Conservation (phyloP, 2,329 filamentous ascomycete species). For the Aureobasidium subglaciale region DNA sequence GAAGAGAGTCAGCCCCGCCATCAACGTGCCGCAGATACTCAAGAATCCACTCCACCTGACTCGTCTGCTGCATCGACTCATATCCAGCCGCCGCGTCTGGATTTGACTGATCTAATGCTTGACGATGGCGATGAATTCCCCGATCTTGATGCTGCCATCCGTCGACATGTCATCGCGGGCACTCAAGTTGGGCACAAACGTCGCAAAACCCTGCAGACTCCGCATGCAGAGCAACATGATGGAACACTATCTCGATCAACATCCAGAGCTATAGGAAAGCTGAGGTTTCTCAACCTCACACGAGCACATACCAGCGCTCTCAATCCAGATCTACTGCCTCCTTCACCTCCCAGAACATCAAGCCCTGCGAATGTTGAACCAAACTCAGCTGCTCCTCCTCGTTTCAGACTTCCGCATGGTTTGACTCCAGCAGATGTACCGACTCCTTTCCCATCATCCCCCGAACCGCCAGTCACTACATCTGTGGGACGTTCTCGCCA, state of each 20-base stretch:
- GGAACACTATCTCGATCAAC: background rate
- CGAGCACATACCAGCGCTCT: background rate
- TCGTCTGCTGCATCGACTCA: slow-evolving; percentile 7
- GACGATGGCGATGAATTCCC: slow-evolving; percentile 25
- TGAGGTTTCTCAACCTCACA: background rate
- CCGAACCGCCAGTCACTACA: background rate
- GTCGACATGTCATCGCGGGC: slow-evolving; percentile 14
- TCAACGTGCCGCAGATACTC: background rate
- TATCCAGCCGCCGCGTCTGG: background rate
- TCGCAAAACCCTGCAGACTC: slow-evolving; percentile 17
- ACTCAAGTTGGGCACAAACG: slow-evolving; percentile 20
- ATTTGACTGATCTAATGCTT: slow-evolving; percentile 10
- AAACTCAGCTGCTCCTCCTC: background rate
- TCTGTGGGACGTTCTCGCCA: slow-evolving; percentile 4
- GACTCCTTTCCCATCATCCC: slow-evolving; percentile 18
- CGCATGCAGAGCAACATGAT: background rate
- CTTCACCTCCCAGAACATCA: slow-evolving; percentile 13
- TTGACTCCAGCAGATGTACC: slow-evolving; percentile 9
- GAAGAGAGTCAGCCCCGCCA: background rate
- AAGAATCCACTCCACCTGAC: slow-evolving; percentile 2
- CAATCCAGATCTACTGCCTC: slow-evolving; percentile 2
- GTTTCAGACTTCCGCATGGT: slow-evolving; percentile 12
- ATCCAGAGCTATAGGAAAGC: background rate
- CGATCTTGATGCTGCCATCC: slow-evolving; percentile 22
- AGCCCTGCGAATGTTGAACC: slow-evolving; percentile 2